Conservation (phyloP, 2,329 filamentous ascomycete species). For the Penicillium sp. region DNA sequence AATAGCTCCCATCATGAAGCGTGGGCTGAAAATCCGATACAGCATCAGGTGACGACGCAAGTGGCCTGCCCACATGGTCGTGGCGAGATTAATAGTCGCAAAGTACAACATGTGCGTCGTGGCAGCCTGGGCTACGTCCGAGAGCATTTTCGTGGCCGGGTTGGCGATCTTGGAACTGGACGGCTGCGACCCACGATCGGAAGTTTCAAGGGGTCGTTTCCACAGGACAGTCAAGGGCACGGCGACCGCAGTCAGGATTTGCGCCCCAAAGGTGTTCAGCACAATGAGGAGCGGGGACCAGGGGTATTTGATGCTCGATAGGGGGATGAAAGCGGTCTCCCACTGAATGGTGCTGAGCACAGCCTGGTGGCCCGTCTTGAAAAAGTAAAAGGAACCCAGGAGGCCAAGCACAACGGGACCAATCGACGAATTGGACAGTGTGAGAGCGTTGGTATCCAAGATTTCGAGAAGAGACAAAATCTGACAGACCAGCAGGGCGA, state of each 20-base stretch:
- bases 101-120: conserved; percentile 76
- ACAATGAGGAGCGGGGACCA: conserved; percentile 77
- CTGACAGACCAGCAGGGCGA: conserved; percentile 80
- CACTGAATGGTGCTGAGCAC: conserved; percentile 84
- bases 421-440: conserved; percentile 59
- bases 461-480: conserved; percentile 69
- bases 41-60: conserved; percentile 91
- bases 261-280: conserved; percentile 83
- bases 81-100: conserved; percentile 74
- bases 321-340: conserved; percentile 89
- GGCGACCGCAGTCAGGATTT: conserved; percentile 72
- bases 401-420: conserved; percentile 78
- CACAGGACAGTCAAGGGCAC: conserved; percentile 80
- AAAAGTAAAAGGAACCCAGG: conserved; percentile 91
- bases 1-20: conserved; percentile 76
- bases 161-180: conserved; percentile 17
- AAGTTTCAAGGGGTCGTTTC: conserved; percentile 76
- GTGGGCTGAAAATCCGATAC: conserved; percentile 84
- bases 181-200: conserved; percentile 37
- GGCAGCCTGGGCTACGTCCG: conserved; percentile 63
- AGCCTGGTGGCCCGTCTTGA: conserved; percentile 96
- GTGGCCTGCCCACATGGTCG: conserved; percentile 84
- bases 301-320: conserved; percentile 76
- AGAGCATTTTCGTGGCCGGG: conserved; percentile 48
- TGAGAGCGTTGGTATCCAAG: conserved; percentile 55